Percentiles rank a stretch among this genome's conserved stretches.
Evolutionary conservation across 164 flowering plant genomes (phyloP).

Genomic region (Tetracentron sinense): DNA sequence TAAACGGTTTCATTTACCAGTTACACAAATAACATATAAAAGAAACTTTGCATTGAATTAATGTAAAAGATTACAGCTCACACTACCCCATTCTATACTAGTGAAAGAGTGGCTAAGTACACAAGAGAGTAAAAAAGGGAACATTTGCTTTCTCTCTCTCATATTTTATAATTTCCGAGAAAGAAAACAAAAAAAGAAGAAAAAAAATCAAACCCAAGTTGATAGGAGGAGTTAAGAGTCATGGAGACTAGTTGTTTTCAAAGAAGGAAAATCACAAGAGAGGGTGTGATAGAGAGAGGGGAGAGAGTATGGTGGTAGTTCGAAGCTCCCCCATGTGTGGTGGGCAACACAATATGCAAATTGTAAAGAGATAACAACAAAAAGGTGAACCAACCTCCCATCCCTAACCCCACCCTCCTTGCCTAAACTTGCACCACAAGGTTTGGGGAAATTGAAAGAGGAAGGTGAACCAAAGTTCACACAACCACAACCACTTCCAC

Average conservation of each 20-base stretch:
- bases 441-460: conserved; percentile 37
- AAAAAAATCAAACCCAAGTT: conserved; percentile 11
- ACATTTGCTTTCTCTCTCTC: too few relatives aligned
- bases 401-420: conserved; percentile 14
- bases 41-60: too few relatives aligned
- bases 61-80: too few relatives aligned
- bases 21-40: too few relatives aligned
- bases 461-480: conserved; percentile 73
- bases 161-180: too few relatives aligned
- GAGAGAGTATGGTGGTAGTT: background rate
- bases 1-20: too few relatives aligned
- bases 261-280: background rate
- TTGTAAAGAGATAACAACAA: conserved; percentile 20
- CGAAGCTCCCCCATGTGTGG: conserved; percentile 15
- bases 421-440: conserved; percentile 54
- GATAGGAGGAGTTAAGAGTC: background rate
- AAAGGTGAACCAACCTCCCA: conserved; percentile 16
- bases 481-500: conserved; percentile 37
- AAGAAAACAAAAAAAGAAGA: too few relatives aligned
- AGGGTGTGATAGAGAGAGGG: background rate
- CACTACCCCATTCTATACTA: too few relatives aligned
- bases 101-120: too few relatives aligned
- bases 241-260: background rate
- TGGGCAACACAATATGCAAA: conserved; percentile 23
- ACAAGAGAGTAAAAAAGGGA: too few relatives aligned